Conservation (phyloP, 768 basidiomycete species). For the Xanthoconium stramineum region DNA sequence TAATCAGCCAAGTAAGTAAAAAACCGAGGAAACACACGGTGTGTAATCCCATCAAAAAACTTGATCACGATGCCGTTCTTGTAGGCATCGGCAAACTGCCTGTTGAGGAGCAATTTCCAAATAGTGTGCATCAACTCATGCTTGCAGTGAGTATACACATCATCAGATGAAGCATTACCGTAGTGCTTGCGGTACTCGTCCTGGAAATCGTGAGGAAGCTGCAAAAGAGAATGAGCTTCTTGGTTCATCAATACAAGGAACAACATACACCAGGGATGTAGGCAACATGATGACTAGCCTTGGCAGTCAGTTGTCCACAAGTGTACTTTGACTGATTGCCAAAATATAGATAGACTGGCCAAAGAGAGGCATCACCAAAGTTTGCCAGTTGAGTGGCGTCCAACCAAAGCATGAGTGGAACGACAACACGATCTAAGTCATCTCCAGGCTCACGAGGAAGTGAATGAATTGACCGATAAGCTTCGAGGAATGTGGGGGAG, state of each 20-base stretch:
- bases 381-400: neutral
- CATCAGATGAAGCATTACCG: neutral
- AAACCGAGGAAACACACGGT: constrained; percentile 10
- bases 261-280: neutral
- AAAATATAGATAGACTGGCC: neutral
- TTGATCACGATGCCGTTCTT: constrained; percentile 13
- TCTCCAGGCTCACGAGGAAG: neutral
- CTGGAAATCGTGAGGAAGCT: neutral
- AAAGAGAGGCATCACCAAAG: neutral
- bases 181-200: neutral
- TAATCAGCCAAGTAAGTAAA: constrained; percentile 21
- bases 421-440: neutral
- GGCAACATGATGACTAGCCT: neutral
- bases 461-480: neutral
- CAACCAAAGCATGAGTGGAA: neutral
- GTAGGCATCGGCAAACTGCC: constrained; percentile 13
- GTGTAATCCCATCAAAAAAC: constrained; percentile 9
- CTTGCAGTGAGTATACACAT: constrained; percentile 13
- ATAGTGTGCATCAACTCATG: constrained; percentile 18
- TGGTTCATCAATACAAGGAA: neutral
- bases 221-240: neutral
- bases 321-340: neutral
- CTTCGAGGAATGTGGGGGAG: neutral
- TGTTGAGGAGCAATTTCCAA: constrained; percentile 14
- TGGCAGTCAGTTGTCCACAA: neutral